phyloP scores from a whole-genome alignment of 768 basidiomycete species.

The Mrakia blollopis region DNA sequence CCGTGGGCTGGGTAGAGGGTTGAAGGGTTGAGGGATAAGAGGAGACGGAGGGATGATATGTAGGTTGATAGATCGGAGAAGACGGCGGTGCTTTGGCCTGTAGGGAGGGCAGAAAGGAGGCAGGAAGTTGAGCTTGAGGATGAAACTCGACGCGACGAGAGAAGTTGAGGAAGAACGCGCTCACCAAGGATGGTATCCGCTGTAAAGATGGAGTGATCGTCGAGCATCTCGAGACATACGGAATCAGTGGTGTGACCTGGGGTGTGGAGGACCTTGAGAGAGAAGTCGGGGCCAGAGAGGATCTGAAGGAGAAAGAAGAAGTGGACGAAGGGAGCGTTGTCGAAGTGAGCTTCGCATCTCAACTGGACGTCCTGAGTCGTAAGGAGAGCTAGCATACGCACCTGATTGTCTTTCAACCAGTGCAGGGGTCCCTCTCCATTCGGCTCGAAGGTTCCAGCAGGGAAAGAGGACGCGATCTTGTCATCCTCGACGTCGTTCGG shows the following conservation, averaged over 20 bases:
- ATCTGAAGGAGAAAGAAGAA: conserved; percentile 59
- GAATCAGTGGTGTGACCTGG: conserved; percentile 91
- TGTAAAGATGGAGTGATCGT: conserved; percentile 74
- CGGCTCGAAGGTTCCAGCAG: conserved; percentile 35
- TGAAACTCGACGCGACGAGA: background rate
- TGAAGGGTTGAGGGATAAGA: conserved; percentile 38
- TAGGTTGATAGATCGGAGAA: conserved; percentile 74
- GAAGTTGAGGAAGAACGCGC: background rate
- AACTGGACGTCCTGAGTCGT: no score
- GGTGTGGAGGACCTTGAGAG: conserved; percentile 67
- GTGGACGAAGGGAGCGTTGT: conserved; percentile 35
- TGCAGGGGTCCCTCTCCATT: background rate
- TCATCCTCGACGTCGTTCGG: conserved; percentile 38
- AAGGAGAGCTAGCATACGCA: conserved; percentile 10
- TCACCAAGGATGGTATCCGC: conserved; percentile 87
- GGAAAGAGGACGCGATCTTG: conserved; percentile 35
- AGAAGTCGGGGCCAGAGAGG: conserved; percentile 46
- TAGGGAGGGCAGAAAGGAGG: background rate
- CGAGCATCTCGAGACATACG: conserved; percentile 63
- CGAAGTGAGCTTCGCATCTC: background rate
- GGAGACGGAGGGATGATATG: conserved; percentile 40
- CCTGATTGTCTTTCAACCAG: background rate
- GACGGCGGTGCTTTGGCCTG: conserved; percentile 55
- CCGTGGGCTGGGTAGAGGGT: conserved; percentile 86
- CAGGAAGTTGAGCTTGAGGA: background rate